Evolutionary conservation across 148 eudicot species (phyloP), one percentile per base, ranked within the genome.

Genomic region (Nyssa sinensis): DNA sequence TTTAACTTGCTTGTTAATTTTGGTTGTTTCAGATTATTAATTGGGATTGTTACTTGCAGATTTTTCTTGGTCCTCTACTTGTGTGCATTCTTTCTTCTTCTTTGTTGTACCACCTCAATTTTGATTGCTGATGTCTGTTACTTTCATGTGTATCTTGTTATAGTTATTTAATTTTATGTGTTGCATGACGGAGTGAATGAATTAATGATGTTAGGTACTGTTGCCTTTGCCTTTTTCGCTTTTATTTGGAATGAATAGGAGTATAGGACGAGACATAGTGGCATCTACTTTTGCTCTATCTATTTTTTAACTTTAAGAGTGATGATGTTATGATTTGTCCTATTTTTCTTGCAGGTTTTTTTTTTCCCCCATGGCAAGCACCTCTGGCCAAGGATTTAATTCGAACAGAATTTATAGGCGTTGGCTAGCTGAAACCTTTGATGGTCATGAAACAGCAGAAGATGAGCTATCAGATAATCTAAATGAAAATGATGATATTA

Each of bases 391-490:
- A 25, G 74, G 49, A 64, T 59, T 59, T 61, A 27, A 71, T 59
- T 35, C 74, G 31, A 72, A 35, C 66, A 61, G 8, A 61, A 60
- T 37, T 53, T 72, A 60, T 28, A 72, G 74, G 74, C 21, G 35
- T 72, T 72, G 66, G 74, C 41, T 72, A 29, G 66, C 53, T 72
- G 74, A 72, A 72, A 60, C 74, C 24, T 72, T 72, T 61, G 66
- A 72, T 72, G 27, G 74, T 59, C 65, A 72, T 60, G 74, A 72
- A 72, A 60, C 65, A 72, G 66, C 55, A 39, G 66, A 35, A 72
- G 74, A 72, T 27, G 55, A 35, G 28, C 74, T 35, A 71, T 34
- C 44, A 58, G 74, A 58, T 71, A 34, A 34, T 58, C 64, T 58
- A 9, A 71, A 57, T 17, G 64, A 25, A 58, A 59, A 33, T 16